phyloP scores from a whole-genome alignment of 352 stramenopile species.

The Albugo laibachii region DNA sequence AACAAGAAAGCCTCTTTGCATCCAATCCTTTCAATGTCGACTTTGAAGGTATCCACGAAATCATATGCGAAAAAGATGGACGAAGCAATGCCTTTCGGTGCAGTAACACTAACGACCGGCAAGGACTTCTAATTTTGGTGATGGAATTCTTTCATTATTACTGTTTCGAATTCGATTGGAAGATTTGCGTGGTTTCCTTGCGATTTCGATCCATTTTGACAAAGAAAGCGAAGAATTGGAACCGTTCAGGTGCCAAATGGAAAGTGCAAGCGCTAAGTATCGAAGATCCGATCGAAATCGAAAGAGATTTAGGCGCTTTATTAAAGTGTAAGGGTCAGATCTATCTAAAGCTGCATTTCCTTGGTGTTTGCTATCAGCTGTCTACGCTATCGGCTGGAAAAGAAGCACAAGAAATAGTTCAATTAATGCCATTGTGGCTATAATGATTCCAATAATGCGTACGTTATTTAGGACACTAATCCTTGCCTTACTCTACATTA shows the following conservation, averaged over 20 bases:
- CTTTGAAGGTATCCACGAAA: neutral
- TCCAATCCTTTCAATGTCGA: no score
- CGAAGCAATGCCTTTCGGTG: neutral
- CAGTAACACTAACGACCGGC: neutral
- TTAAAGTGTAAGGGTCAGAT: constrained; percentile 19
- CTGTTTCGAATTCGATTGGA: constrained; percentile 45
- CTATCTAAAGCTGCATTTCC: no score
- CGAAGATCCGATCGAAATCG: constrained; percentile 60
- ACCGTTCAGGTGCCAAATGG: constrained; percentile 1
- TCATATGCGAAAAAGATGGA: neutral
- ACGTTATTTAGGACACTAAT: no score
- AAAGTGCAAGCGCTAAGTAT: constrained; percentile 30
- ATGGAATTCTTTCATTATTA: constrained; percentile 60
- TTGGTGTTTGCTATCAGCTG: no score
- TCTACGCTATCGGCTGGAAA: no score
- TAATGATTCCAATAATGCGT: no score
- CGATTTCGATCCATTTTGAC: constrained; percentile 11
- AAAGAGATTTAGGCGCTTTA: constrained; percentile 41
- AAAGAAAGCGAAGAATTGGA: constrained; percentile 29
- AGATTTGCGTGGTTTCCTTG: constrained; percentile 37
- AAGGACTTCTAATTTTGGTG: constrained; percentile 10
- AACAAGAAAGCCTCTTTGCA: constrained; percentile 8
- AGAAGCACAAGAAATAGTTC: no score
- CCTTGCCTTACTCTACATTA: no score
- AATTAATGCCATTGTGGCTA: no score